A percentile compares a stretch with the other conserved stretches of the same genome.
Evolutionary conservation across 2,329 filamentous ascomycete species (phyloP).

Genomic region (Aspergillus tamarii): DNA sequence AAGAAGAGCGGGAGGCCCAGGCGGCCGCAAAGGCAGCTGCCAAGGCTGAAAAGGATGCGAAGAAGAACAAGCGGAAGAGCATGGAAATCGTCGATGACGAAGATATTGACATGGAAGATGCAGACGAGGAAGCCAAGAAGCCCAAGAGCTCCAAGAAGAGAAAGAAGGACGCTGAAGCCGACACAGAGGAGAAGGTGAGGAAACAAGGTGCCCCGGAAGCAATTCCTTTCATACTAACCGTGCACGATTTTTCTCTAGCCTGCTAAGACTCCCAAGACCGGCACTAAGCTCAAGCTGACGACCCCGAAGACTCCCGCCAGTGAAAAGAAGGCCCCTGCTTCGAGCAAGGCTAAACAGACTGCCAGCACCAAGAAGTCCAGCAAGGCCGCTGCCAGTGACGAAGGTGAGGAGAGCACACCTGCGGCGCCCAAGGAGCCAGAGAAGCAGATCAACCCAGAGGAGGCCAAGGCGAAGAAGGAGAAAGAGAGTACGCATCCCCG

Average conservation of each 20-base stretch:
- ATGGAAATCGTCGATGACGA: slow-evolving; percentile 57
- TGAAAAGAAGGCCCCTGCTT: slow-evolving; percentile 53
- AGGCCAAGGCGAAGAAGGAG: slow-evolving; percentile 60
- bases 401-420: slow-evolving; percentile 64
- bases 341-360: slow-evolving; percentile 60
- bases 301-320: slow-evolving; percentile 62
- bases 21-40: slow-evolving; percentile 59
- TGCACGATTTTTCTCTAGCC: slow-evolving; percentile 49
- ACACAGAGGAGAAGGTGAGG: slow-evolving; percentile 70
- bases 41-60: slow-evolving; percentile 57
- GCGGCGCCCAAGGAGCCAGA: slow-evolving; percentile 56
- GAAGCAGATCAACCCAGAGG: slow-evolving; percentile 58
- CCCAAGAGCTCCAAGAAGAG: slow-evolving; percentile 72
- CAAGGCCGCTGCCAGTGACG: slow-evolving; percentile 57
- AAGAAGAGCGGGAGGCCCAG: slow-evolving; percentile 68
- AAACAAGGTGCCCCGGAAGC: neutral
- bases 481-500: slow-evolving; percentile 52
- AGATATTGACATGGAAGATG: slow-evolving; percentile 59
- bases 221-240: slow-evolving; percentile 5
- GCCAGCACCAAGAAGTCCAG: slow-evolving; percentile 62
- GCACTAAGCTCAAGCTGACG: slow-evolving; percentile 55
- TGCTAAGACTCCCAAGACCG: slow-evolving; percentile 67
- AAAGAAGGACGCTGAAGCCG: slow-evolving; percentile 69
- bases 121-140: slow-evolving; percentile 52
- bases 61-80: slow-evolving; percentile 53